Evolutionary conservation across 352 stramenopile species (phyloP), one percentile per base, ranked within the genome.

Genomic region (Thraustochytrium sp.): DNA sequence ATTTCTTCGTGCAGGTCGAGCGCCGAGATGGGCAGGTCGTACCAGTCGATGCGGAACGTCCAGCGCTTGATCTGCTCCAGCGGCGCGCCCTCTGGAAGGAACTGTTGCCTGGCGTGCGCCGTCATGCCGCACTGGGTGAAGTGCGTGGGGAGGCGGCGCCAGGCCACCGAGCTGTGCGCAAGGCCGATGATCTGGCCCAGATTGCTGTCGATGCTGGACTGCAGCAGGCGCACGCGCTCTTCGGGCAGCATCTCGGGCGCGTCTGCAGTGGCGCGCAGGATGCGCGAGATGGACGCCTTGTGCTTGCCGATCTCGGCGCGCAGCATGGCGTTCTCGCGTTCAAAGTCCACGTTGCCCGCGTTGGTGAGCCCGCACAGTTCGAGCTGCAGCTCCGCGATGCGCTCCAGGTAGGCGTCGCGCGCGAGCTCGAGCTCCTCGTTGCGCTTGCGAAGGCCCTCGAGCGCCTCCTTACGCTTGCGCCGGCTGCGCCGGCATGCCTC

Each of bases 251-350:
- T 46, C 21, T 72, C 9, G 13, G 59, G 59, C 16, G 59, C 59
- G 9, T 72, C 40, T 29, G 34, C 21, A 0, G 59, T 72, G 5
- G 59, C 59, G 9, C 59, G 34, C 2, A 72, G 21, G 3, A 80
- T 61, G 13, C 2, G 26, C 21, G 31, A 23, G 26, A 80, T 64
- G 9, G 40, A 80, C 8, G 53, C 46, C 53, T 80, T 80, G 51
- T 80, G 68, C 23, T 63, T 68, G 9, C 26, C 63, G 68, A 80
- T 80, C 68, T 80, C 68, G 29, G 68, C 68, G 23, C 68, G 46
- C 1, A 80, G 46, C 13, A 80, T n/a, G 21, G 76, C 48, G 51
- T 80, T 80, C 51, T 80, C 68, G 21, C 40, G 31, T 2, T 42
- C 68, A 4, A 80, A 72, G 31, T 80, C 68, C 13, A 51, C 31